Evolutionary conservation across 257 asterid genomes (phyloP).

Genomic region (Scutellaria minor): DNA sequence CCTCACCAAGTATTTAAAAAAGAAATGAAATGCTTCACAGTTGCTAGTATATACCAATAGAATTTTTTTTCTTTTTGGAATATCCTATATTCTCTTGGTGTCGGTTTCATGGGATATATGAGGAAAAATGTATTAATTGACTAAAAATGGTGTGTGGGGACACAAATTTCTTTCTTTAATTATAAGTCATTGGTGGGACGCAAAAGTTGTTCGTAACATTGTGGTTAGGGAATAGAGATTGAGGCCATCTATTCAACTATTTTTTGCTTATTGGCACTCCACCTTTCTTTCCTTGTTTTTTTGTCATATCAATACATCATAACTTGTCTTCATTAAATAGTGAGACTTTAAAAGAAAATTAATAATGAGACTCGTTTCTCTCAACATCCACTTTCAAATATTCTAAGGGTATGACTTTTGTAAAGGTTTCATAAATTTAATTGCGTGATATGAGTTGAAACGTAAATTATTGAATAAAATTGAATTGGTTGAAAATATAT

Average conservation of each 20-base stretch:
- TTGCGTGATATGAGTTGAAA: too few species aligned
- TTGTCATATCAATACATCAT: neutral
- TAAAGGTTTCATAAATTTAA: too few species aligned
- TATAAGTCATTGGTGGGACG: slow-evolving; percentile 21
- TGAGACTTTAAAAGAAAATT: too few species aligned
- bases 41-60: neutral
- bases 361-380: too few species aligned
- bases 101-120: slow-evolving; percentile 26
- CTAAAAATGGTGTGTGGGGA: neutral
- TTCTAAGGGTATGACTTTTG: too few species aligned
- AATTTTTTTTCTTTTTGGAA: neutral
- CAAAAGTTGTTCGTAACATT: neutral
- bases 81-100: neutral
- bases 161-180: slow-evolving; percentile 1
- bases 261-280: neutral
- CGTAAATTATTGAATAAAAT: too few species aligned
- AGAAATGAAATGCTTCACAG: neutral
- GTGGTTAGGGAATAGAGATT: slow-evolving; percentile 9
- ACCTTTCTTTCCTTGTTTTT: neutral
- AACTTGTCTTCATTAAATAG: too few species aligned
- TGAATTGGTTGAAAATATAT: too few species aligned
- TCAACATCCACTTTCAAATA: too few species aligned
- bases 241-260: slow-evolving; percentile 16
- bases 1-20: neutral
- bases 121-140: slow-evolving; percentile 13